These are phyloP conservation scores for Aureobasidium musti DNA, from an alignment of 2,329 filamentous ascomycete genomes.

Conservation along the genomic window DNA sequence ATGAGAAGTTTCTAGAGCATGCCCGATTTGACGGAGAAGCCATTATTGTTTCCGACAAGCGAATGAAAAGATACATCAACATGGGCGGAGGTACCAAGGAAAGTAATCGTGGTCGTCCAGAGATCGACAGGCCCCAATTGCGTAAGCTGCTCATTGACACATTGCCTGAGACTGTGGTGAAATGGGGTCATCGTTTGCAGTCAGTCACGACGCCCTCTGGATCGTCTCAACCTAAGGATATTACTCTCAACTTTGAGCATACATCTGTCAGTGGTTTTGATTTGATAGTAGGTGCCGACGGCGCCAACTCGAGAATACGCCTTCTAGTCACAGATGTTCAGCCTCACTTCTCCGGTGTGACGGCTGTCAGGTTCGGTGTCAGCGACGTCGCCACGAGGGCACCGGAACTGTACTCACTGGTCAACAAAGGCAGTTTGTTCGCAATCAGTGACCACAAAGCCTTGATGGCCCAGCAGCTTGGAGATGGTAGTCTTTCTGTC, in stretches of 20 bases:
- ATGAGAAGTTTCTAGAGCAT: conserved; percentile 40
- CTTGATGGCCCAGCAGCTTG: conserved; percentile 40
- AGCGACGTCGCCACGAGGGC: conserved; percentile 35
- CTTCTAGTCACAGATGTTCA: conserved; percentile 38
- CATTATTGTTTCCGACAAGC: conserved; percentile 47
- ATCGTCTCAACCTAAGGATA: conserved; percentile 1
- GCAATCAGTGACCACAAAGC: conserved; percentile 36
- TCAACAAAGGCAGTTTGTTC: conserved; percentile 43
- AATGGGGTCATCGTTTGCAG: conserved; percentile 41
- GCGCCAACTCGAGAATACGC: conserved; percentile 47
- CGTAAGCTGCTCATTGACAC: conserved; percentile 41
- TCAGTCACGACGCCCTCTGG: conserved; percentile 30
- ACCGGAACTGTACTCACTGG: conserved; percentile 40
- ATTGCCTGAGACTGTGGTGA: conserved; percentile 37
- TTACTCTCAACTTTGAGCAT: conserved; percentile 39
- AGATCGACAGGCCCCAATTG: conserved; percentile 44
- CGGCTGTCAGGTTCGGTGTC: conserved; percentile 41
- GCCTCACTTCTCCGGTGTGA: conserved; percentile 45
- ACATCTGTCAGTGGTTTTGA: conserved; percentile 38
- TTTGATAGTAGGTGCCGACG: conserved; percentile 50
- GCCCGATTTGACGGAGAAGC: conserved; percentile 49
- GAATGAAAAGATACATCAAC: conserved; percentile 39
- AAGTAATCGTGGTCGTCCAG: conserved; percentile 39
- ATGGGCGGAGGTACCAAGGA: conserved; percentile 36
- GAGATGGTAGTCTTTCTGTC: conserved; percentile 41